These are phyloP conservation scores for Macrolepiota albuminosa DNA, from an alignment of 768 basidiomycete genomes.

Conservation along the genomic window DNA sequence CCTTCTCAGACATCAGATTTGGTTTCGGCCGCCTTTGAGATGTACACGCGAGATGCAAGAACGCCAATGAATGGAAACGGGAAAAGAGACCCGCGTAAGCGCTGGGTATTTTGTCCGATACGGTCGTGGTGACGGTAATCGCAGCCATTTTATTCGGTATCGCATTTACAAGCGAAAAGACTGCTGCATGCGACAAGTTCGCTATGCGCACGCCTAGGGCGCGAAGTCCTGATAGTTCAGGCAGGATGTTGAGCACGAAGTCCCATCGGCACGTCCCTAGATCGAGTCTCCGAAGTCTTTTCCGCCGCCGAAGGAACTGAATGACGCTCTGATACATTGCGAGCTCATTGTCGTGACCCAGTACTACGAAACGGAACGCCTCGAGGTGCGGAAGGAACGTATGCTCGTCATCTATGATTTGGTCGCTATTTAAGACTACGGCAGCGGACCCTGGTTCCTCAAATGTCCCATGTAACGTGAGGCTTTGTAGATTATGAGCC, in stretches of 20 bases:
- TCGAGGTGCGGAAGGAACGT: constrained; percentile 61
- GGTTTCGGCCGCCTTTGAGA: constrained; percentile 48
- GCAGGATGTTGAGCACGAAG: constrained; percentile 45
- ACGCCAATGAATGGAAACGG: constrained; percentile 45
- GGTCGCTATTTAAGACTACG: constrained; percentile 59
- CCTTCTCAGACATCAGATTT: constrained; percentile 54
- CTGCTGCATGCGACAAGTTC: constrained; percentile 35
- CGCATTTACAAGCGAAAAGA: constrained; percentile 33
- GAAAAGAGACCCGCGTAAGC: constrained; percentile 46
- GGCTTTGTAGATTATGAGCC: constrained; percentile 53
- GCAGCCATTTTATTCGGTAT: constrained; percentile 48
- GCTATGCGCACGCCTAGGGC: constrained; percentile 56
- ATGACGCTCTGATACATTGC: constrained; percentile 50
- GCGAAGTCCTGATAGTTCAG: constrained; percentile 45
- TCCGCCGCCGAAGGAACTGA: constrained; percentile 46
- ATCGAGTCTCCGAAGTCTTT: constrained; percentile 49
- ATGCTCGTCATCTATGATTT: constrained; percentile 52
- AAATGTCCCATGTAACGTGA: constrained; percentile 65
- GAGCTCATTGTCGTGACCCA: constrained; percentile 57
- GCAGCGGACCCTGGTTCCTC: constrained; percentile 53
- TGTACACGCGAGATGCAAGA: constrained; percentile 54
- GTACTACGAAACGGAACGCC: constrained; percentile 57
- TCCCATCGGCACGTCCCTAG: constrained; percentile 67
- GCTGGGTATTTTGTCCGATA: constrained; percentile 48
- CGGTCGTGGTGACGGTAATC: constrained; percentile 45